A percentile compares a stretch with the other conserved stretches of the same genome.
These are phyloP conservation scores for Rhynchospora pubera DNA, from an alignment of 176 grass and related monocot species.

Conservation along the genomic window DNA sequence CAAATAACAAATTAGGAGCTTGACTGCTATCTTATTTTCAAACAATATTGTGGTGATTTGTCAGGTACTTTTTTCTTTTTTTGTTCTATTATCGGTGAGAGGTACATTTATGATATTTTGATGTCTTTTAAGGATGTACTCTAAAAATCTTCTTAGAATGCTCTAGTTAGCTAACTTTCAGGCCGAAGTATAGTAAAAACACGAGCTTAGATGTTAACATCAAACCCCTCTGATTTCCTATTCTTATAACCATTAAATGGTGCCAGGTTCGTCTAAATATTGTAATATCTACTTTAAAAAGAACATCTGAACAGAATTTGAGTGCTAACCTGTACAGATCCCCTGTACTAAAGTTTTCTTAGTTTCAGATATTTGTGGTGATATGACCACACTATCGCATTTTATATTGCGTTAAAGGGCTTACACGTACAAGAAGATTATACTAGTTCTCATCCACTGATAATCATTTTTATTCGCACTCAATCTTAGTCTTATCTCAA, in stretches of 20 bases:
- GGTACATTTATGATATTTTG: not conserved
- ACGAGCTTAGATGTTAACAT: not conserved
- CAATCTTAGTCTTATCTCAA: slow-evolving; percentile 11
- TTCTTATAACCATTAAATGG: too few species aligned
- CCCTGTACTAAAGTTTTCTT: not conserved
- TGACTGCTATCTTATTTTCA: too few species aligned
- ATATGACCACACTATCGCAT: not conserved
- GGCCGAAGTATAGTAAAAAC: not conserved
- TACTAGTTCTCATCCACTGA: not conserved
- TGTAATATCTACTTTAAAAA: not conserved
- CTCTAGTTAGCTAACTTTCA: not conserved
- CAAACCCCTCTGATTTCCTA: not conserved
- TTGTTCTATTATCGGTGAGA: not conserved
- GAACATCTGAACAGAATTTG: too few species aligned
- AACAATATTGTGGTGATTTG: not conserved
- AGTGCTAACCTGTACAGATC: not conserved
- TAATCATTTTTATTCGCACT: not conserved
- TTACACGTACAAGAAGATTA: not conserved
- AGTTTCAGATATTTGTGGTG: not conserved
- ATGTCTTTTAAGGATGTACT: not conserved
- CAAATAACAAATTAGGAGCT: too few species aligned
- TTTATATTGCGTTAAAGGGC: not conserved
- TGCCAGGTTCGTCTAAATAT: too few species aligned
- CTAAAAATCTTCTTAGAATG: not conserved
- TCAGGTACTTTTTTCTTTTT: not conserved